These are phyloP conservation scores for Microsporum ferrugineum DNA, from an alignment of 2,329 filamentous ascomycete genomes.

Conservation along the genomic window DNA sequence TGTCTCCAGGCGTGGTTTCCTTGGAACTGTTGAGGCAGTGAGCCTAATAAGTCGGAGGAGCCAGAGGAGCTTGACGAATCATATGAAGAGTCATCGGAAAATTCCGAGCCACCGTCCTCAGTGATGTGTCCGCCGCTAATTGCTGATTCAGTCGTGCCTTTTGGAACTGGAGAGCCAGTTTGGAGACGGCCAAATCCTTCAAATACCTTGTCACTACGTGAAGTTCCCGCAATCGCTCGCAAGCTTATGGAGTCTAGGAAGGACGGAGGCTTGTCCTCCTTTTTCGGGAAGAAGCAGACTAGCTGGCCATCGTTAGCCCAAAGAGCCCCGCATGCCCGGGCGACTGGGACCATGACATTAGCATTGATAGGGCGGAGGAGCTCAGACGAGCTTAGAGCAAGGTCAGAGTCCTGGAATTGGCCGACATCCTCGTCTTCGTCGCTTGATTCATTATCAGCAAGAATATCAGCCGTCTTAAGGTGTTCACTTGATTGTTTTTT, in stretches of 20 bases:
- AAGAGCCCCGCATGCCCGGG: constrained; percentile 46
- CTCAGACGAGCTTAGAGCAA: constrained; percentile 41
- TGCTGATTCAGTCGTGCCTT: constrained; percentile 36
- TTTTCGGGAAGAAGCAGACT: constrained; percentile 47
- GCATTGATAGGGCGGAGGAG: constrained; percentile 45
- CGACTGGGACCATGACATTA: constrained; percentile 53
- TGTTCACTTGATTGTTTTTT: constrained; percentile 46
- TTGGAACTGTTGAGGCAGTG: constrained; percentile 38
- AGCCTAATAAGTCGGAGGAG: constrained; percentile 34
- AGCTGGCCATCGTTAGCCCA: constrained; percentile 49
- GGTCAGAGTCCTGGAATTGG: constrained; percentile 32
- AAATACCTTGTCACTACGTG: constrained; percentile 44
- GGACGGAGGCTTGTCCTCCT: constrained; percentile 40
- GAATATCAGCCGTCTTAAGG: constrained; percentile 32
- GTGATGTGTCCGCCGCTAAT: constrained; percentile 30
- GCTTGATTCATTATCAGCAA: constrained; percentile 67
- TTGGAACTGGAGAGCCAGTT: constrained; percentile 39
- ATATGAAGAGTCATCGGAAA: constrained; percentile 44
- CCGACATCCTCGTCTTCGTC: constrained; percentile 58
- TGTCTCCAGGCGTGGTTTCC: constrained; percentile 44
- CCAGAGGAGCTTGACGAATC: constrained; percentile 46
- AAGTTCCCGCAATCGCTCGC: constrained; percentile 38
- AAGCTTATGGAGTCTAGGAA: constrained; percentile 39
- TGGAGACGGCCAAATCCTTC: constrained; percentile 53
- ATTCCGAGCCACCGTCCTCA: constrained; percentile 36